Base-by-base conservation (phyloP, 2,329 filamentous ascomycete species). In the Fusarium veterinarium region DNA sequence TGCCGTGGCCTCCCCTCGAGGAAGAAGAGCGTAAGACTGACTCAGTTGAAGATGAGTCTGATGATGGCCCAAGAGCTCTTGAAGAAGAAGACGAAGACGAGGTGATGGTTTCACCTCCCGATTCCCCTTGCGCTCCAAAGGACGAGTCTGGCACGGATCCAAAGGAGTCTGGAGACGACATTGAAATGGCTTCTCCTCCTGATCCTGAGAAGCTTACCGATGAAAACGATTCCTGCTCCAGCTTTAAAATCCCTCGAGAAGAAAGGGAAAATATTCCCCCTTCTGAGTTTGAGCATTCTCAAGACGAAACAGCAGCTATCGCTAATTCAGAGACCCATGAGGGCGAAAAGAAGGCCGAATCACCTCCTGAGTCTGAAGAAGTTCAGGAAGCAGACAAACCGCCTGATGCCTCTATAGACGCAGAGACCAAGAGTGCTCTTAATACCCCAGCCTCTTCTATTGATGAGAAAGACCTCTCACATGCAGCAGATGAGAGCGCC, bases 1-100 rank as follows among this genome's bases (percentile, higher is more conserved):
- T 81, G 5, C 67, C 75, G 9, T 80, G 75, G 76, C 76, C 76
- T 19, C 73, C 78, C 1, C 61, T 64, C 3, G 63, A 72, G 10
- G 58, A 74, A 3, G 12, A 28, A 2, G 12, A 30, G n/a, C 13
- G 13, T 16, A 19, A 25, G 9, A 52, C 56, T 11, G 37, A 38
- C 7, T 19, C 19, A 1, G 19, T 37, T 40, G 53, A 56, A 31
- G 13, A 49, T 28, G 25, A 64, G 14, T 19, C 35, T 25, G 52
- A 55, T 5, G 13, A 48, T 23, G 61, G 62, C 1, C 60, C 70
- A 16, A 37, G 64, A 31, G 6, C 25, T 10, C 51, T 46, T 10
- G 49, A 62, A 23, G 37, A 60, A 16, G 60, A 68, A 4, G 59
- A 60, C 23, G 60, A 68, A 4, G 59, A 62, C 23, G 48, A 58